Evolutionary conservation across 1,284 basidiomycete genomes (phyloP), one percentile per base, ranked within the genome.

Genomic region (Pseudozyma sp.): DNA sequence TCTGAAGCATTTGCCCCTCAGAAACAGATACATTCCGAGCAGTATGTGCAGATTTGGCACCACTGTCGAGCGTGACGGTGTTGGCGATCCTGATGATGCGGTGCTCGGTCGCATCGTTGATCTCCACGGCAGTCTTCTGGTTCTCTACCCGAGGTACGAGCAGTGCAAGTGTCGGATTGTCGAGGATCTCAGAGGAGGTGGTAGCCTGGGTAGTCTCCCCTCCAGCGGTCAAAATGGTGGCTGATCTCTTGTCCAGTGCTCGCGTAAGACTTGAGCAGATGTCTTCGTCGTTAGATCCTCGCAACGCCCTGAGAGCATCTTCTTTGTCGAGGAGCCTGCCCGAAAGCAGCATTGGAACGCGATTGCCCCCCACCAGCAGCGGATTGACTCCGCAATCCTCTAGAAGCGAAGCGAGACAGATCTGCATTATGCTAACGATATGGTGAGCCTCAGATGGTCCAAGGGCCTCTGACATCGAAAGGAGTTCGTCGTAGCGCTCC

Each of bases 351-450:
- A 5, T 21, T 10, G 21, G 19, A 25, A 52, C 14, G 7, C 1
- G 3, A 9, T 34, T 44, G 38, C 56, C 48, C 1, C 10, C 25
- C 2, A 63, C 36, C 7, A 50, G 7, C 3, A 48, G 39, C 1
- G 52, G 60, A 16, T 36, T 50, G 12, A 70, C 19, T 11, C 61
- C 68, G 25, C 57, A 65, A 35, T 64, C 61, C 19, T 53, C 50
- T 10, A 65, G 57, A 16, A 70, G 51, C 8, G 51, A 45, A 21
- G 54, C 53, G 4, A 70, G 18, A 35, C 68, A 70, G 16, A 49
- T 39, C 31, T 60, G 68, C 53, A 57, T 45, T 38, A 51, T 11
- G 14, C 13, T 7, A 7, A 45, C 31, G n/a, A 18, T 39, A 4
- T 6, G 5, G 18, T 53, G n/a, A 14, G 34, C 1, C 10, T 48